Evolutionary conservation across 202 grass and related monocot species (phyloP), one percentile per base, ranked within the genome.

Genomic region (Zizania palustris): DNA sequence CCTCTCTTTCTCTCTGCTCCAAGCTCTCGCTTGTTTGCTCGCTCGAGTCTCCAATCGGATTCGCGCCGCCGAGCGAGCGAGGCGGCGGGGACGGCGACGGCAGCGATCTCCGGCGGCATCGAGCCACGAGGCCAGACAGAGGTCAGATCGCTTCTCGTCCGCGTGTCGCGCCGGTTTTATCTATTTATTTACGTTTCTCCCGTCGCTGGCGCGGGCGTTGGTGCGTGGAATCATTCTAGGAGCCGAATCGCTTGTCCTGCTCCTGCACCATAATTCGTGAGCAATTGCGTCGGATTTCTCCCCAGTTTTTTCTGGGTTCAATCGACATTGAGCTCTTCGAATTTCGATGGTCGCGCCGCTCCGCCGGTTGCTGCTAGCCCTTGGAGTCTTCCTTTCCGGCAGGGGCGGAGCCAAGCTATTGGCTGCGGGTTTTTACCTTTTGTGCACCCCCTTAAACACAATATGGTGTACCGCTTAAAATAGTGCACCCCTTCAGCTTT

Each of bases 351-450:
- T 21, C 51, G 67, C 60, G 43, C 75, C 60, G 61, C 37, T 6
- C 8, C 3, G 51, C 50, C 41, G 22, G 33, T 37, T 59, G 84
- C 49, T 50, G 84, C 34, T 84, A 48, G 22, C 67, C 12, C 21
- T 65, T 84, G 74, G 82, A 78, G 58, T n/a, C 67, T 51, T 71
- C 28, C 28, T 28, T n/a, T n/a, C n/a, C n/a, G n/a, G n/a, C n/a
- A n/a, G n/a, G n/a, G n/a, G n/a, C n/a, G n/a, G n/a, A n/a, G n/a
- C n/a, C n/a, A n/a, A n/a, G n/a, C n/a, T n/a, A n/a, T n/a, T n/a
- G n/a, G n/a, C n/a, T n/a, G n/a, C n/a, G n/a, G n/a, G n/a, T n/a
- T n/a, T n/a, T n/a, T n/a, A n/a, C n/a, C n/a, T n/a, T n/a, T n/a
- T n/a, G n/a, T n/a, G n/a, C n/a, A n/a, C n/a, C n/a, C n/a, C n/a